Conservation (phyloP, 1,284 basidiomycete species). For the Baeospora myosura region DNA sequence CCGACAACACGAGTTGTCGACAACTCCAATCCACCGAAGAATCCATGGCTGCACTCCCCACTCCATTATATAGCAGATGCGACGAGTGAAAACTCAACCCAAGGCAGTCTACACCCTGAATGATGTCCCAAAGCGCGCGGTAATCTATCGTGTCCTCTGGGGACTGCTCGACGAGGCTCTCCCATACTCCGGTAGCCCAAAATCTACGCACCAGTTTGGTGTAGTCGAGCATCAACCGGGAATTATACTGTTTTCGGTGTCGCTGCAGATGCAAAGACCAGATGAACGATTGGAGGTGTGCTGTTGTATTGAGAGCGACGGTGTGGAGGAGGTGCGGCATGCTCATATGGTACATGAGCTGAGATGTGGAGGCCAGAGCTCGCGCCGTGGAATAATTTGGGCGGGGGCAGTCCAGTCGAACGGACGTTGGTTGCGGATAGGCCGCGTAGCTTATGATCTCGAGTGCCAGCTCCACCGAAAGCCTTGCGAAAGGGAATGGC, state of each 20-base stretch:
- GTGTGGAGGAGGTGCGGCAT: conserved; percentile 32
- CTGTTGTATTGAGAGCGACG: conserved; percentile 23
- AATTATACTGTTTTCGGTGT: conserved; percentile 10
- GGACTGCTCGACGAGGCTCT: conserved; percentile 17
- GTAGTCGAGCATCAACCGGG: conserved; percentile 25
- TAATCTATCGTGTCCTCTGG: conserved; percentile 18
- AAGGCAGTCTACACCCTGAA: conserved; percentile 21
- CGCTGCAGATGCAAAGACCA: conserved; percentile 22
- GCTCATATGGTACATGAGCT: conserved; percentile 21
- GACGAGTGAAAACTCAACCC: conserved; percentile 23
- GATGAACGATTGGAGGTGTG: conserved; percentile 24
- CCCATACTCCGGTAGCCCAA: conserved; percentile 25
- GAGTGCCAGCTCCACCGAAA: conserved; percentile 28
- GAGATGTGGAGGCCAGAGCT: conserved; percentile 26
- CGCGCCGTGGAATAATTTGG: conserved; percentile 24
- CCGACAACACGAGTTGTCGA: conserved; percentile 24
- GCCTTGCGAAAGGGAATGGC: conserved; percentile 19
- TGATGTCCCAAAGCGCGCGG: conserved; percentile 22
- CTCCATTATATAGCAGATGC: conserved; percentile 25
- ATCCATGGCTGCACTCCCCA: conserved; percentile 12
- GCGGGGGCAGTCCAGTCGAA: conserved; percentile 6
- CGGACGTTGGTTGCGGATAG: conserved; percentile 12
- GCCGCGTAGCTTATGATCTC: conserved; percentile 26
- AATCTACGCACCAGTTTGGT: conserved; percentile 22
- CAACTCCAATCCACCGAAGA: conserved; percentile 20